Evolutionary conservation across 225 moss, liverwort and hornwort genomes (phyloP), one percentile per base, ranked within the genome.

Genomic region (Takakia lepidozioides): DNA sequence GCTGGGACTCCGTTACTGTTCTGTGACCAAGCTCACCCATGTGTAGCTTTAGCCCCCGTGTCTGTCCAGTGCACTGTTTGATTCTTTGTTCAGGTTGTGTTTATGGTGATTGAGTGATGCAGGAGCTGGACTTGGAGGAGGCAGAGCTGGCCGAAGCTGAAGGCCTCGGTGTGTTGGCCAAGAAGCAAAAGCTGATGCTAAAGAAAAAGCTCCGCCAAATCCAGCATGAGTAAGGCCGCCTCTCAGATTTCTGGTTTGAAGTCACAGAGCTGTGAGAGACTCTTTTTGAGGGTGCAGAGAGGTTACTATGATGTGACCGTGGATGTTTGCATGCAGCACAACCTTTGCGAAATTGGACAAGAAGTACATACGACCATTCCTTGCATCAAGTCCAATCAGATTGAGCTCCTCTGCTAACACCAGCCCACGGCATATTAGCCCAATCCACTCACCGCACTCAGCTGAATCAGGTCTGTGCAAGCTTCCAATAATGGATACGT

Each of bases 191-290:
- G 49, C 26, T 36, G 2, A 58, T 71, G 19, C 39, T 87, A 25
- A 71, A 82, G 39, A 92, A 50, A 13, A 82, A 78, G 39, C 28
- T 92, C 28, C 72, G 60, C 15, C 52, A 72, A 64, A 68, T 88
- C 30, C 80, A 92, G 69, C 66, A 82, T 35, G 75, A 70, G 88
- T 92, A 66, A 57, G 69, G 27, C n/a, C n/a, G n/a, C n/a, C n/a
- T n/a, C n/a, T n/a, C n/a, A n/a, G n/a, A n/a, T n/a, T n/a, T n/a
- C n/a, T n/a, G n/a, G n/a, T n/a, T n/a, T n/a, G n/a, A n/a, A n/a
- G n/a, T n/a, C n/a, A n/a, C n/a, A n/a, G n/a, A n/a, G n/a, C n/a
- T n/a, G n/a, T n/a, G n/a, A 15, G 27, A 26, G 2, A 10, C 15
- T 8, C 2, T 10, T 23, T 26, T 28, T 8, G 2, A 36, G 8